phyloP scores from a whole-genome alignment of 1,284 basidiomycete genomes.

The Microbotryomycetes sp. region DNA sequence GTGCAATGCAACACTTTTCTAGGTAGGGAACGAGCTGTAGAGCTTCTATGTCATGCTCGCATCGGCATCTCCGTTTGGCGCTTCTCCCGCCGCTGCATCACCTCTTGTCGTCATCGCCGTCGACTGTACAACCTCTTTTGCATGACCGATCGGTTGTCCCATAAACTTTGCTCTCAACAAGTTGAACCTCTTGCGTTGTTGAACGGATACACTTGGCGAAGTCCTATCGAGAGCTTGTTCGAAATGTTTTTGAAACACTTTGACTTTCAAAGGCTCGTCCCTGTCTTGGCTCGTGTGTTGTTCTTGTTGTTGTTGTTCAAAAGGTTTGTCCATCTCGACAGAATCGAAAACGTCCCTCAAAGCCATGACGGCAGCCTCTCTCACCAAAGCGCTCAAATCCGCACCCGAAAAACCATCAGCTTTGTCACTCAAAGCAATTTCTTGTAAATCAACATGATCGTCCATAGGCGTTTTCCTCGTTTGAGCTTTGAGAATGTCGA shows the following conservation, averaged over 20 bases:
- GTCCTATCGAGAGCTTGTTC: constrained; percentile 68
- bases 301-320: constrained; percentile 44
- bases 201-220: constrained; percentile 71
- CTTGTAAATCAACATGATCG: constrained; percentile 40
- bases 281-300: constrained; percentile 39
- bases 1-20: too few relatives aligned
- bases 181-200: constrained; percentile 76
- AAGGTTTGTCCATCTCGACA: constrained; percentile 44
- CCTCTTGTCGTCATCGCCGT: not conserved
- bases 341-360: constrained; percentile 62
- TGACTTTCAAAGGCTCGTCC: constrained; percentile 44
- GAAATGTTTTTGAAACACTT: constrained; percentile 58
- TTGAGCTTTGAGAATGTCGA: constrained; percentile 75
- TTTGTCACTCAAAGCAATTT: constrained; percentile 47
- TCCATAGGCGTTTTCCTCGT: constrained; percentile 66
- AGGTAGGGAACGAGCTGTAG: not conserved
- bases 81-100: not conserved
- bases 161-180: constrained; percentile 69
- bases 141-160: constrained; percentile 47
- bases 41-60: not conserved
- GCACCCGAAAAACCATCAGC: constrained; percentile 87
- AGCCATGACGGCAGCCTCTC: constrained; percentile 83
- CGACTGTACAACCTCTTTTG: constrained; percentile 13
- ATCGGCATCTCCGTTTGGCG: not conserved
- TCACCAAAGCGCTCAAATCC: constrained; percentile 74